Evolutionary conservation across 306 rosid genomes (phyloP).

Genomic region (Cicer judaicum): DNA sequence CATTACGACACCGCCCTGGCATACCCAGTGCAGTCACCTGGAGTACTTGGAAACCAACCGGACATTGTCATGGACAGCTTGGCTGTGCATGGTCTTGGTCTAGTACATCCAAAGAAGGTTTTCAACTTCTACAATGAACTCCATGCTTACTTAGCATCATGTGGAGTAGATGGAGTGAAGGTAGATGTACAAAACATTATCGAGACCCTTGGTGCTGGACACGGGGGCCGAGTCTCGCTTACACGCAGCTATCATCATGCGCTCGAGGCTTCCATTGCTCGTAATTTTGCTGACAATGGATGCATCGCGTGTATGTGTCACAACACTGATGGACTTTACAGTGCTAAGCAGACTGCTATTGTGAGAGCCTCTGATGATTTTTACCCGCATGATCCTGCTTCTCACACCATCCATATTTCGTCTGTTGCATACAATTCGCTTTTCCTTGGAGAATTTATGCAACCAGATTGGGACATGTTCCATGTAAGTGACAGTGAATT

Average conservation of each 20-base stretch:
- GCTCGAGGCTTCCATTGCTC: constrained; percentile 84
- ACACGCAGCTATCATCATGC: constrained; percentile 89
- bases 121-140: constrained; percentile 92
- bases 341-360: constrained; percentile 89
- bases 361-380: constrained; percentile 96
- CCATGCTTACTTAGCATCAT: constrained; percentile 87
- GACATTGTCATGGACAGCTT: constrained; percentile 93
- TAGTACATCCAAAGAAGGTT: constrained; percentile 90
- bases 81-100: constrained; percentile 88
- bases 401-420: constrained; percentile 92
- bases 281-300: constrained; percentile 87
- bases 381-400: constrained; percentile 91
- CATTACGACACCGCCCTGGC: constrained; percentile 85
- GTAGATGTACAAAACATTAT: constrained; percentile 97
- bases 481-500: constrained; percentile 64
- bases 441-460: constrained; percentile 98
- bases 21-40: constrained; percentile 87
- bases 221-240: constrained; percentile 90
- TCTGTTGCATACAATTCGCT: constrained; percentile 95
- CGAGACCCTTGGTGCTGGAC: constrained; percentile 93
- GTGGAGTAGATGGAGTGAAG: constrained; percentile 97
- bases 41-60: constrained; percentile 88
- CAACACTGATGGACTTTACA: constrained; percentile 88
- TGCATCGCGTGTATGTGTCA: constrained; percentile 99
- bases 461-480: constrained; percentile 99